Evolutionary conservation across 768 basidiomycete genomes (phyloP), one percentile per base, ranked within the genome.

Genomic region (Russula sp.): DNA sequence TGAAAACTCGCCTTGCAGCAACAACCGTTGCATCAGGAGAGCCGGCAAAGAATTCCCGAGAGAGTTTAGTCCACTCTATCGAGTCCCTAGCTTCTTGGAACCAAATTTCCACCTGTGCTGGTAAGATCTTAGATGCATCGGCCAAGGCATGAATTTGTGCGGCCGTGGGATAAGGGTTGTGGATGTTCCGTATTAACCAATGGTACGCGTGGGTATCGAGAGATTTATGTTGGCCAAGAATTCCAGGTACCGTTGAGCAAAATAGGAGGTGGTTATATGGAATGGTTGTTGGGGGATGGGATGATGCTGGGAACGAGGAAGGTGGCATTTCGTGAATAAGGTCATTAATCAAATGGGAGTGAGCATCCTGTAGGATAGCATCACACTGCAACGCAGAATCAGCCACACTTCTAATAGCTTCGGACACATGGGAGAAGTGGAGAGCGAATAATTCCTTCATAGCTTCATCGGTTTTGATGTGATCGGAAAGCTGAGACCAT

Each of bases 101-200:
- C 69, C 69, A 69, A 9, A 49, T 34, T 3, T 57, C 51, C 5
- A 67, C 58, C 10, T 48, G 58, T 3, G 52, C 41, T 29, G 41
- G 8, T 2, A 66, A 49, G 18, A 49, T 50, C 14, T 35, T 52
- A 5, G 66, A 58, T 6, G 20, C 7, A 29, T 60, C 41, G 6
- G 52, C 51, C 3, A 69, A 48, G 29, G 22, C 13, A 22, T 46
- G 46, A 45, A 56, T 57, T n/a, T 62, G 52, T 1, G 16, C 68
- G 14, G 5, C 60, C 0, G 74, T 65, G 0, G 83, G 83, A 58
- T 84, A 84, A 0, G 83, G 83, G 60, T 82, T 76, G 48, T 81
- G 77, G 0, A 84, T 54, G 47, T 84, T 58, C 13, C 43, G 61
- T 39, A 53, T 29, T 3, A 63, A 25, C 61, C 61, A 63, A 16